These are phyloP conservation scores for Kazachstania kunashirensis DNA, from an alignment of 805 yeast genomes.

Conservation along the genomic window DNA sequence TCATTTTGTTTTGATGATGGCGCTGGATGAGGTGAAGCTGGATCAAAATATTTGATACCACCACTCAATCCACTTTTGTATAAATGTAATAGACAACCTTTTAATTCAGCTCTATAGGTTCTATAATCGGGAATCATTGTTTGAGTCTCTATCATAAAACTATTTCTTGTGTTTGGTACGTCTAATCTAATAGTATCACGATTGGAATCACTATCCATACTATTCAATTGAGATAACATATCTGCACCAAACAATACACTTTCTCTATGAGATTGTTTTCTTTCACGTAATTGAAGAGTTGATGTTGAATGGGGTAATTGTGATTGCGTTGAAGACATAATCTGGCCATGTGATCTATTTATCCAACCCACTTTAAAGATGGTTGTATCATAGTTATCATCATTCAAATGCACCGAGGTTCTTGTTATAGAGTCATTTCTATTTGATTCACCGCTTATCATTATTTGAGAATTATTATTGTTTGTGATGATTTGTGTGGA, in stretches of 20 bases:
- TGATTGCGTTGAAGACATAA: constrained; percentile 1
- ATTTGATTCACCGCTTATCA: not conserved
- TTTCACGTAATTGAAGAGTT: constrained; percentile 2
- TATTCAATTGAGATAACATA: not conserved
- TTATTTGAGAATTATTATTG: not conserved
- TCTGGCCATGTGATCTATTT: constrained; percentile 36
- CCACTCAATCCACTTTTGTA: constrained; percentile 45
- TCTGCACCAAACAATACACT: constrained; percentile 18
- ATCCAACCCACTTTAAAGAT: constrained; percentile 51
- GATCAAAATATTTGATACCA: constrained; percentile 37
- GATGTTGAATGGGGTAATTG: not conserved
- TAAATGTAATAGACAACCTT: constrained; percentile 55
- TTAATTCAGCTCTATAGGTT: constrained; percentile 55
- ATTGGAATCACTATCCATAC: constrained; percentile 5
- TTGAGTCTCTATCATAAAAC: constrained; percentile 7
- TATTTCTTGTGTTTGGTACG: constrained; percentile 4
- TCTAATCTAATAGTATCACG: not conserved
- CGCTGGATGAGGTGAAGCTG: constrained; percentile 11
- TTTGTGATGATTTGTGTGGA: not conserved
- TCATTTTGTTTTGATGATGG: constrained; percentile 3
- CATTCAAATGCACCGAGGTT: constrained; percentile 7
- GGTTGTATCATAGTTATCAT: constrained; percentile 31
- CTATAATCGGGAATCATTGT: constrained; percentile 27
- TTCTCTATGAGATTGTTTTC: constrained; percentile 13
- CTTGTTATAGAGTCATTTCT: not conserved